Evolutionary conservation across 768 basidiomycete species (phyloP).

Genomic region (Boletus tomentosulus): DNA sequence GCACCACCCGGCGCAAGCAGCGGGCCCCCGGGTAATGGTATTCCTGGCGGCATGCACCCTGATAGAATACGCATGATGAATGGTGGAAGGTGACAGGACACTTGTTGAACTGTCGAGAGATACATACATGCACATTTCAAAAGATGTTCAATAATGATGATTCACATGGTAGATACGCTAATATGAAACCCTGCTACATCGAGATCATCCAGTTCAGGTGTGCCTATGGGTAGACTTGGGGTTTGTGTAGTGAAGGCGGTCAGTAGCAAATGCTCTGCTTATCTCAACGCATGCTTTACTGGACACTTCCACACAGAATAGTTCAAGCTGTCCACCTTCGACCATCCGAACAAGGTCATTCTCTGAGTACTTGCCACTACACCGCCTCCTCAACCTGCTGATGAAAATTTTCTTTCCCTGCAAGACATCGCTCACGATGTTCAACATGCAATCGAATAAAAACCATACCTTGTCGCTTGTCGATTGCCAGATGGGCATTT

Average conservation of each 20-base stretch:
- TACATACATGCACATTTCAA: neutral
- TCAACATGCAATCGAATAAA: neutral
- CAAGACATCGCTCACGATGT: neutral
- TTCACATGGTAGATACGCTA: neutral
- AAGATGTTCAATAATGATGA: neutral
- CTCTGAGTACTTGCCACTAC: conserved; percentile 29
- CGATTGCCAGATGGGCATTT: conserved; percentile 37
- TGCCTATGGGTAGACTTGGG: neutral
- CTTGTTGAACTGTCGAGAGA: neutral
- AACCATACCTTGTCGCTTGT: conserved; percentile 33
- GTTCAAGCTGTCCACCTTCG: conserved; percentile 38
- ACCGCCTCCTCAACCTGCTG: conserved; percentile 34
- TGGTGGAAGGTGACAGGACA: conserved; percentile 15
- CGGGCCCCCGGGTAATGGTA: conserved; percentile 32
- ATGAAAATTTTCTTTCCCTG: conserved; percentile 34
- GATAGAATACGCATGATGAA: conserved; percentile 81
- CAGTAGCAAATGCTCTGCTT: conserved; percentile 24
- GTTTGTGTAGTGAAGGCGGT: conserved; percentile 15
- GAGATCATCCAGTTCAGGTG: neutral
- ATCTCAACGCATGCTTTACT: conserved; percentile 15
- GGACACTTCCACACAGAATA: conserved; percentile 41
- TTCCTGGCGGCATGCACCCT: conserved; percentile 76
- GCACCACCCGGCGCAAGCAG: conserved; percentile 36
- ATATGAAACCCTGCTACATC: neutral
- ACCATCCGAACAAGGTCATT: conserved; percentile 37